These are phyloP conservation scores for Metschnikowia baotianmanensis DNA, from an alignment of 805 yeast genomes.

Conservation along the genomic window DNA sequence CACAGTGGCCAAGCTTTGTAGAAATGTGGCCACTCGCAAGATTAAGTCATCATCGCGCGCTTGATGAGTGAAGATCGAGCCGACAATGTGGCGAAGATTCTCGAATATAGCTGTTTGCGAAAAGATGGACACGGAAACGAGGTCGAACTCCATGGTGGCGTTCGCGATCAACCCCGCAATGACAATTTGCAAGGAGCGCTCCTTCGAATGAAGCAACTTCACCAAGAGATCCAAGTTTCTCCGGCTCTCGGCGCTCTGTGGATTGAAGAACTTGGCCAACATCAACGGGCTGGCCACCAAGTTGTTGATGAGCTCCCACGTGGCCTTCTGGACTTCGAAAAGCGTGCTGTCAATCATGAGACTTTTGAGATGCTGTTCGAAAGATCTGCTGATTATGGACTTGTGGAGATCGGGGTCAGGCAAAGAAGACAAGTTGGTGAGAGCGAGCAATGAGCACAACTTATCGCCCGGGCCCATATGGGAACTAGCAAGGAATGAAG, in stretches of 20 bases:
- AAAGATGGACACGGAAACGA: constrained; percentile 30
- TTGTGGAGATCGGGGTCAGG: constrained; percentile 39
- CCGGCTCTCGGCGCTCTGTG: constrained; percentile 37
- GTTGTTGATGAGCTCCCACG: constrained; percentile 65
- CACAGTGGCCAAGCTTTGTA: constrained; percentile 2
- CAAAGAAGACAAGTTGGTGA: constrained; percentile 61
- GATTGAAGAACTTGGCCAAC: constrained; percentile 59
- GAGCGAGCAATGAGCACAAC: constrained; percentile 58
- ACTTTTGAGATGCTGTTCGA: constrained; percentile 46
- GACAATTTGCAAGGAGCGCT: constrained; percentile 24
- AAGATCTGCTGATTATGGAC: constrained; percentile 42
- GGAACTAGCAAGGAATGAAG: neutral
- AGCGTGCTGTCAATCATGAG: constrained; percentile 37
- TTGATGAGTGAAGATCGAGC: constrained; percentile 26
- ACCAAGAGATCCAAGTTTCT: constrained; percentile 31
- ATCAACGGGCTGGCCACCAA: constrained; percentile 42
- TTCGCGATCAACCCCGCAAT: constrained; percentile 40
- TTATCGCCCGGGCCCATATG: constrained; percentile 39
- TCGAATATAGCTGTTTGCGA: constrained; percentile 14
- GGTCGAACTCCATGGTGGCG: constrained; percentile 38
- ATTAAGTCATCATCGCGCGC: constrained; percentile 25
- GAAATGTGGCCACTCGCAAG: constrained; percentile 24
- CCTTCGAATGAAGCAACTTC: constrained; percentile 34
- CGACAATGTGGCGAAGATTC: constrained; percentile 21
- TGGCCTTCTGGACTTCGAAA: constrained; percentile 50